These are phyloP conservation scores for Ilex paraguariensis DNA, from an alignment of 305 asterid genomes.

Conservation along the genomic window DNA sequence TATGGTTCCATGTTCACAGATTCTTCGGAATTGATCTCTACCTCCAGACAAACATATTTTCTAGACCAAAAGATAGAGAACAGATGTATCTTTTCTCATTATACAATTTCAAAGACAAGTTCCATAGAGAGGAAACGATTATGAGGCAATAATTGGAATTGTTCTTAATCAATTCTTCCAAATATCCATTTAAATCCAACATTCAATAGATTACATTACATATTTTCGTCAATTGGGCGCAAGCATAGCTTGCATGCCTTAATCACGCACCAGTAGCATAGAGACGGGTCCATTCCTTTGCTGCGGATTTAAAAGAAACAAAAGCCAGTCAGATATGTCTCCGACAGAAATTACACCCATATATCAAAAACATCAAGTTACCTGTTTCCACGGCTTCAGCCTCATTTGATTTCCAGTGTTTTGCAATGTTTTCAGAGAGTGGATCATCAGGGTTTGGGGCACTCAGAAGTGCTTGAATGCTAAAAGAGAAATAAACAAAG, in stretches of 20 bases:
- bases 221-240: no score
- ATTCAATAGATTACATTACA: no score
- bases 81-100: no score
- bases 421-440: slow-evolving; percentile 93
- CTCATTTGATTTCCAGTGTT: slow-evolving; percentile 94
- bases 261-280: slow-evolving; percentile 58
- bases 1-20: no score
- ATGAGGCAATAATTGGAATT: no score
- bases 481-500: slow-evolving; percentile 15
- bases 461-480: slow-evolving; percentile 96
- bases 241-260: not conserved
- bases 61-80: no score
- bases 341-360: not conserved
- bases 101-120: no score
- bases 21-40: no score
- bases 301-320: slow-evolving; percentile 25
- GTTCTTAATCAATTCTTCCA: no score
- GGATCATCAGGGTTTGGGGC: slow-evolving; percentile 99
- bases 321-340: not conserved
- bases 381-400: slow-evolving; percentile 96
- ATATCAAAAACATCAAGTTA: slow-evolving; percentile 10
- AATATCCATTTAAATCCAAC: no score
- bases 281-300: slow-evolving; percentile 65
- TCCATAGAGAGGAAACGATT: no score
- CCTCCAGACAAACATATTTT: no score